Conservation (phyloP, 2,329 filamentous ascomycete genomes). For the Cryphonectria nitschkei region DNA sequence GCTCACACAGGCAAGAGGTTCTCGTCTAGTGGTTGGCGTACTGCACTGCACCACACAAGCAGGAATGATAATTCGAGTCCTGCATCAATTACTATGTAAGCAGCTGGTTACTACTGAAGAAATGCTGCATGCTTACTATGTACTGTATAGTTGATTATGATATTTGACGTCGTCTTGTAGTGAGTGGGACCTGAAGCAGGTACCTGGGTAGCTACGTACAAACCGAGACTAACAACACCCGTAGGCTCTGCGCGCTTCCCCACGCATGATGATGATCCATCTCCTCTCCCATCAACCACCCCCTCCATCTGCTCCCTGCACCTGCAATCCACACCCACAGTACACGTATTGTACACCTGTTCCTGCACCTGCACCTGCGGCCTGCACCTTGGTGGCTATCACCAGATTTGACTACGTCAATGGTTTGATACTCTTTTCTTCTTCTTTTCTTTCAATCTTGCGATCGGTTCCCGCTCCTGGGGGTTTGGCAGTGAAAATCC, state of each 20-base stretch:
- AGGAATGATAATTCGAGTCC: background rate
- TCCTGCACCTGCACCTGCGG: background rate
- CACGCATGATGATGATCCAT: background rate
- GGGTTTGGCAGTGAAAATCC: background rate
- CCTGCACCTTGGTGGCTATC: conserved; percentile 1
- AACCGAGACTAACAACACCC: background rate
- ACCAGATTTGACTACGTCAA: background rate
- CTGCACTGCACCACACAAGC: no score
- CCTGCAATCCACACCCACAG: conserved; percentile 1
- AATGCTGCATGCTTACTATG: no score
- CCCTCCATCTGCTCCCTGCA: conserved; percentile 8
- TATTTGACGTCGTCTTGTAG: no score
- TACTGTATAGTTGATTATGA: no score
- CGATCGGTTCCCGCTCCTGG: background rate
- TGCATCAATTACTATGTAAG: background rate
- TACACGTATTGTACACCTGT: background rate
- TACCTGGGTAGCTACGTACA: background rate
- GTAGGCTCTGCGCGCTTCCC: background rate
- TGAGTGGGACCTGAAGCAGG: background rate
- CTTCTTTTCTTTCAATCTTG: no score
- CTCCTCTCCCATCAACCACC: background rate
- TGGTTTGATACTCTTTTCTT: background rate
- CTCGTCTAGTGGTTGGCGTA: background rate
- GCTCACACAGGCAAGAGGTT: background rate
- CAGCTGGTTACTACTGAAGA: background rate